Base-by-base conservation (phyloP, 2,329 filamentous ascomycete genomes). In the Penicillium paneum region DNA sequence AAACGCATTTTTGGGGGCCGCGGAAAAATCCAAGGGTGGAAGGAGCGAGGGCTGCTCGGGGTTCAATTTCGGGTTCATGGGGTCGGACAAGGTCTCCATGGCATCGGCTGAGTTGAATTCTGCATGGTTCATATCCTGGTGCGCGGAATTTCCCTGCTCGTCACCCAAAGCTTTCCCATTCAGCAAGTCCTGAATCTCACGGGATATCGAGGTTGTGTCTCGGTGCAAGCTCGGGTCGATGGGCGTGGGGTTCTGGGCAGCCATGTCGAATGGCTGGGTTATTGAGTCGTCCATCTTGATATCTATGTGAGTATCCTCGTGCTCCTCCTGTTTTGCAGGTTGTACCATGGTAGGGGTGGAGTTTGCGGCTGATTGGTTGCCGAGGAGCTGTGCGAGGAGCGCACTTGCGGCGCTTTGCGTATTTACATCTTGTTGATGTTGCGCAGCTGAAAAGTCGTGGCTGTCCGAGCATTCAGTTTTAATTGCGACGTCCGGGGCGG, bases 381-480 rank as follows among this genome's bases (percentile, higher is more conserved):
- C 71, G 49, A 76, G 67, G 8, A 76, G 64, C 61, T 76, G 73
- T 34, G 74, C 74, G 41, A 76, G 65, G 15, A 76, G 67, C 40
- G 74, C 70, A 26, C 71, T 74, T 52, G 74, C 74, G 40, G 74
- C 74, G 39, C 66, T 72, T 56, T 76, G 74, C 38, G 72, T 72
- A 46, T 72, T 69, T 52, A 66, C 54, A 50, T 73, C 65, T 55
- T 68, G 66, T 43, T 68, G 67, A 17, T 63, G 59, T 34, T 68
- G 66, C 44, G 61, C 44, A 26, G 56, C 50, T n/a, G 59, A 49
- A 21, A 63, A 52, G 31, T 61, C 58, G 34, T 59, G 55, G 24
- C 52, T 47, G 38, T 71, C 67, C n/a, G 61, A 61, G 8, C 65
- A 54, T 57, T 72, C 69, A 21, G 61, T 60, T 57, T 72, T 73